Evolutionary conservation across 768 basidiomycete genomes (phyloP).

Genomic region (Rhodotorula diobovata): DNA sequence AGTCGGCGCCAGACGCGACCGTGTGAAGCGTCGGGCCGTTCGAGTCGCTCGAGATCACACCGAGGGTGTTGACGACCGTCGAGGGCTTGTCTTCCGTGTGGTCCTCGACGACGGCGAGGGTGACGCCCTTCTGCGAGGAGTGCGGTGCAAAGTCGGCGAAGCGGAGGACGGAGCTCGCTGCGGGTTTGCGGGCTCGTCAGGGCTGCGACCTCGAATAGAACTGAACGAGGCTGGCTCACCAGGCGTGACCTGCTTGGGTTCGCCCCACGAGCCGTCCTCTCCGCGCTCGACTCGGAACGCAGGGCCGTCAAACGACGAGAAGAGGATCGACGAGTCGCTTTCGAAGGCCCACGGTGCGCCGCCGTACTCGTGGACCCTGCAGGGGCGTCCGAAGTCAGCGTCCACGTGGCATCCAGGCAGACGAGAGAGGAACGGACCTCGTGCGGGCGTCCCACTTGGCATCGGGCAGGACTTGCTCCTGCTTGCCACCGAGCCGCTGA

Average conservation of each 20-base stretch:
- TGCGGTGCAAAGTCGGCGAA: conserved; percentile 64
- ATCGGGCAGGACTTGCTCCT: conserved; percentile 56
- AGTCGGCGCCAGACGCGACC: conserved; percentile 62
- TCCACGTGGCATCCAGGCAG: too few relatives aligned
- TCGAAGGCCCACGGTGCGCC: conserved; percentile 59
- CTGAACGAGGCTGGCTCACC: conserved; percentile 51
- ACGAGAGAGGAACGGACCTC: neutral
- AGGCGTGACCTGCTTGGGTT: conserved; percentile 58
- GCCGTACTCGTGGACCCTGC: conserved; percentile 60
- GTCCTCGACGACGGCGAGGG: conserved; percentile 66
- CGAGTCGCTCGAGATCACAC: conserved; percentile 54
- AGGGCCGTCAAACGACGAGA: conserved; percentile 56
- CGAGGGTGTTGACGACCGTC: conserved; percentile 58
- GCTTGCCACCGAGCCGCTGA: conserved; percentile 45
- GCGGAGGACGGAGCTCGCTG: conserved; percentile 50
- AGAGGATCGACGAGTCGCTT: conserved; percentile 55
- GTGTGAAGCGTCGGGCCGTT: conserved; percentile 51
- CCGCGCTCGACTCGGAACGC: conserved; percentile 52
- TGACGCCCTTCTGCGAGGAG: conserved; percentile 55
- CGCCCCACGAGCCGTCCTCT: conserved; percentile 37
- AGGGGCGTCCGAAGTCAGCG: neutral
- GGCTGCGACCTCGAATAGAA: too few relatives aligned
- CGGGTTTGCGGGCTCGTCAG: neutral
- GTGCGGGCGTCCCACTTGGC: conserved; percentile 56
- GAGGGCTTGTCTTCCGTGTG: conserved; percentile 59